phyloP scores from a whole-genome alignment of 2,329 filamentous ascomycete species.

The Ceratocystis eucalypticola region DNA sequence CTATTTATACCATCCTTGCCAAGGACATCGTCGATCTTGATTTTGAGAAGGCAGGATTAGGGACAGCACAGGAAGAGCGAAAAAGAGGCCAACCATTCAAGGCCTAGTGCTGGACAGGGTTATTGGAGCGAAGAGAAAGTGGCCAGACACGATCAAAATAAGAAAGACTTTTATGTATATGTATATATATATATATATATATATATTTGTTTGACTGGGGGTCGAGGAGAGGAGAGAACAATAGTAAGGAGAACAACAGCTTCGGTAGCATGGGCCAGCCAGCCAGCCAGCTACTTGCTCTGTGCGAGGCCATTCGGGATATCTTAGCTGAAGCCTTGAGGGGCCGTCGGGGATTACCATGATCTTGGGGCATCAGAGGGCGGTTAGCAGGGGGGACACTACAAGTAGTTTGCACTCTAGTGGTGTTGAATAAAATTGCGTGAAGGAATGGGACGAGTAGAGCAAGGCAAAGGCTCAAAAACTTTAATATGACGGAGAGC shows the following conservation, averaged over 20 bases:
- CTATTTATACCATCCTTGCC: constrained; percentile 1
- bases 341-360: constrained; percentile 14
- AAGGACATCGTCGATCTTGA: constrained; percentile 5
- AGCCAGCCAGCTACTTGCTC: background rate
- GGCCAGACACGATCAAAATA: background rate
- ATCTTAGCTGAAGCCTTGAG: constrained; percentile 6
- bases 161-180: background rate
- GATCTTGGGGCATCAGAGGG: constrained; percentile 12
- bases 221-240: background rate
- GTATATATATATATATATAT: too few species aligned
- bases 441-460: too few species aligned
- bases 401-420: background rate
- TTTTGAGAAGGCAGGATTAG: background rate
- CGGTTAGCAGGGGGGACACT: background rate
- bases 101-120: background rate
- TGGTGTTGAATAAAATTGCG: too few species aligned
- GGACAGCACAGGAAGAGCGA: background rate
- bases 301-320: background rate
- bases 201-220: background rate
- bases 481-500: too few species aligned
- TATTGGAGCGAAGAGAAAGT: background rate
- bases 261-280: background rate
- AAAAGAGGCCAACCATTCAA: constrained; percentile 2
- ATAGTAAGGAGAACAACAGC: background rate
- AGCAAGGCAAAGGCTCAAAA: too few species aligned